A percentile compares a stretch with the other conserved stretches of the same genome.
Conservation (phyloP, 768 basidiomycete genomes). For the Boletus rubescentipes region DNA sequence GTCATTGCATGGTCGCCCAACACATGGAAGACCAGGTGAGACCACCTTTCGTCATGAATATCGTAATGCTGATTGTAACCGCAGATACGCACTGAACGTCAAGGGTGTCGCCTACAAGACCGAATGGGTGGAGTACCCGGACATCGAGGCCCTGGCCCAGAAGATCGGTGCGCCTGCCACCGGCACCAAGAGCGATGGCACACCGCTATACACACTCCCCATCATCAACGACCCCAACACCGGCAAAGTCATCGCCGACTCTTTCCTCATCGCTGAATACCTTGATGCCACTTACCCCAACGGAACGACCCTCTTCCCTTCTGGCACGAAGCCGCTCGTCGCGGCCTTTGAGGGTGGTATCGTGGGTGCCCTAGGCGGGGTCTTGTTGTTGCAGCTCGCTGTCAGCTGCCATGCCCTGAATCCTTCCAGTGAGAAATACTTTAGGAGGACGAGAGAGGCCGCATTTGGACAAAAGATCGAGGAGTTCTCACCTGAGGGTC, state of each 20-base stretch:
- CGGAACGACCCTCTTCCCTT: conserved; percentile 41
- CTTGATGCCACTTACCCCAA: conserved; percentile 43
- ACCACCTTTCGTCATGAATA: background rate
- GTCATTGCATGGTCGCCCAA: conserved; percentile 43
- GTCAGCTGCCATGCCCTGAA: conserved; percentile 19
- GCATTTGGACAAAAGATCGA: conserved; percentile 34
- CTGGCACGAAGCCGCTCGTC: conserved; percentile 39
- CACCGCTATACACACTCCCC: conserved; percentile 40
- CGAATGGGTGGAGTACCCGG: conserved; percentile 44
- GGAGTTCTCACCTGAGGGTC: conserved; percentile 34
- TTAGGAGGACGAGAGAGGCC: conserved; percentile 34
- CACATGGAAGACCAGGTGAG: conserved; percentile 45
- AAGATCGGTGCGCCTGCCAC: conserved; percentile 35
- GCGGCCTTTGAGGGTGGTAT: conserved; percentile 35
- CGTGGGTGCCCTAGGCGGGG: conserved; percentile 6
- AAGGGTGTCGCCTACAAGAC: conserved; percentile 43
- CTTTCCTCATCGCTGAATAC: conserved; percentile 44
- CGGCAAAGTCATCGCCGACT: conserved; percentile 37
- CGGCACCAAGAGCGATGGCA: conserved; percentile 29
- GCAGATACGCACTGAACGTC: conserved; percentile 39
- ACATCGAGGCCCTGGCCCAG: conserved; percentile 37
- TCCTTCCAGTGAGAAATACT: conserved; percentile 32
- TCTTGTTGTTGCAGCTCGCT: conserved; percentile 17
- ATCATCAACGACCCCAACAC: conserved; percentile 42
- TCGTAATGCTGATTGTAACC: background rate